Evolutionary conservation across 2,329 filamentous ascomycete species (phyloP).

Genomic region (Fusarium continuum): DNA sequence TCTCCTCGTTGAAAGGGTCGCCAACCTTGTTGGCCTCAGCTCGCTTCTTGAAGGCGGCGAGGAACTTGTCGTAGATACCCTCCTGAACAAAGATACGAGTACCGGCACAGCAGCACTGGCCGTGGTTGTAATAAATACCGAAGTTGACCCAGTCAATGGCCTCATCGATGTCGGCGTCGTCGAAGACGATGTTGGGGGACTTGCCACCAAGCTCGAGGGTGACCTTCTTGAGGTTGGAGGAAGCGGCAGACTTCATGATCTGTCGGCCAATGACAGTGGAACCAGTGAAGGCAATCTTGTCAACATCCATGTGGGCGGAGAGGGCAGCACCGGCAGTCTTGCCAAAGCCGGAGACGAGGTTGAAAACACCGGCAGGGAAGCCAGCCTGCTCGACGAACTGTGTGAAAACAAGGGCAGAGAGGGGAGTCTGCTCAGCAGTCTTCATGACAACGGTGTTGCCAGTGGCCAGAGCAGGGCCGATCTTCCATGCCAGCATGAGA

Average conservation of each 20-base stretch:
- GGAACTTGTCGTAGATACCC: constrained; percentile 86
- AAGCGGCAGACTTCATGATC: constrained; percentile 83
- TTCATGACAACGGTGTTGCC: constrained; percentile 80
- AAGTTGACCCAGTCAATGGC: constrained; percentile 82
- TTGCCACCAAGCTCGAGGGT: constrained; percentile 83
- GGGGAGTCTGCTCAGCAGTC: constrained; percentile 79
- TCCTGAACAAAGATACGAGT: constrained; percentile 89
- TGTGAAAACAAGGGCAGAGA: constrained; percentile 72
- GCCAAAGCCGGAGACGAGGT: constrained; percentile 81
- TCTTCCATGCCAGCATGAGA: constrained; percentile 86
- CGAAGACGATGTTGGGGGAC: constrained; percentile 82
- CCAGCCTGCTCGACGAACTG: constrained; percentile 77
- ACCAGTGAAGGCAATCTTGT: constrained; percentile 86
- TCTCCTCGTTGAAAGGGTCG: constrained; percentile 80
- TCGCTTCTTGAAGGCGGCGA: constrained; percentile 81
- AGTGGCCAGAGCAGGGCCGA: constrained; percentile 75
- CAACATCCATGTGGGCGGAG: constrained; percentile 78
- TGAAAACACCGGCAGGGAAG: constrained; percentile 80
- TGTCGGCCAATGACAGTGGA: constrained; percentile 76
- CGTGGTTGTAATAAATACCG: constrained; percentile 72
- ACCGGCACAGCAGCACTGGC: constrained; percentile 76
- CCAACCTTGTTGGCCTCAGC: constrained; percentile 80
- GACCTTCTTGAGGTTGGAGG: constrained; percentile 84
- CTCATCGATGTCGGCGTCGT: constrained; percentile 80
- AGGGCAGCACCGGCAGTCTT: constrained; percentile 81